phyloP scores from a whole-genome alignment of 257 asterid species.

The Scutellaria galericulata region DNA sequence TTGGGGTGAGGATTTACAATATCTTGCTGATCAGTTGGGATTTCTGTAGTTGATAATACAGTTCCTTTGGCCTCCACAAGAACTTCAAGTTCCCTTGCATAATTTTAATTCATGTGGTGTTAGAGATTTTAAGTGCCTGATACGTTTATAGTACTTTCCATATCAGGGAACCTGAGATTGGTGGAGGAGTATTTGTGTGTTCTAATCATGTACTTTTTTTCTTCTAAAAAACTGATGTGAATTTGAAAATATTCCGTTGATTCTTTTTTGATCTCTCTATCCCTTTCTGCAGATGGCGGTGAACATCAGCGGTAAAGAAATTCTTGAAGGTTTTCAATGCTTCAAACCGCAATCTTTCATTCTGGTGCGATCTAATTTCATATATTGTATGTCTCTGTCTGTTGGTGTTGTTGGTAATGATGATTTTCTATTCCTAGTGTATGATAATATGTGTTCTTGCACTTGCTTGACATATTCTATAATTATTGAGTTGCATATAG shows the following conservation, averaged over 20 bases:
- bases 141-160: neutral
- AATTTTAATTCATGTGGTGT: neutral
- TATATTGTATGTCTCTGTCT: neutral
- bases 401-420: neutral
- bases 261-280: constrained; percentile 10
- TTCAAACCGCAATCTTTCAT: neutral
- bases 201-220: neutral
- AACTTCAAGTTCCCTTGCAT: neutral
- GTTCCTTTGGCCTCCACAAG: constrained; percentile 17
- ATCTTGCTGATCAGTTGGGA: constrained; percentile 48
- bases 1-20: constrained; percentile 68
- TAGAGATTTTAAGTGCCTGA: constrained; percentile 1
- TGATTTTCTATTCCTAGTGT: neutral
- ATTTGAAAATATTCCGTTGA: neutral
- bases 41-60: constrained; percentile 33
- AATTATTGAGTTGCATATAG: neutral
- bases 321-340: constrained; percentile 10
- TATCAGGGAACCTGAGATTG: constrained; percentile 18
- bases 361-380: constrained; percentile 24
- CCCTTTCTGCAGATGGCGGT: constrained; percentile 22
- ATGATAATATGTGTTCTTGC: no score
- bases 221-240: neutral
- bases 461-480: neutral
- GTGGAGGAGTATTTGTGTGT: constrained; percentile 16
- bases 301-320: neutral